Evolutionary conservation across 805 yeast species (phyloP).

Genomic region (Candida silvicultrix): DNA sequence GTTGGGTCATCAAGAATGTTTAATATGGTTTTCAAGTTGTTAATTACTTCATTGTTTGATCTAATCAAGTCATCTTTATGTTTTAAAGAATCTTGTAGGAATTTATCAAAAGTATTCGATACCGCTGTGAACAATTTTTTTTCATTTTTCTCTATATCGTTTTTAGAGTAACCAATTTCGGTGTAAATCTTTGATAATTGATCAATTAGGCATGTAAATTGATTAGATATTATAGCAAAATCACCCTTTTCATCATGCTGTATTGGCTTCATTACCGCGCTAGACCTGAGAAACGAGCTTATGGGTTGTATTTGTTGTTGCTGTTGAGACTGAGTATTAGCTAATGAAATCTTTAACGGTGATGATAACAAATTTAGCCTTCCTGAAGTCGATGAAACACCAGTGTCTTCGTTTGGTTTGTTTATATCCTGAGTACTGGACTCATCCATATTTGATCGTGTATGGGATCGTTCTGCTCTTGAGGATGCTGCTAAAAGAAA

Average conservation of each 20-base stretch:
- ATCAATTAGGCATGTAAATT: slow-evolving; percentile 18
- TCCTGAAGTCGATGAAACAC: neutral
- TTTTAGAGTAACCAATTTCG: slow-evolving; percentile 49
- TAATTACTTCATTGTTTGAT: slow-evolving; percentile 23
- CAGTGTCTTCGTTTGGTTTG: neutral
- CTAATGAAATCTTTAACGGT: neutral
- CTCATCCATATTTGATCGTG: neutral
- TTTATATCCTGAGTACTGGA: neutral
- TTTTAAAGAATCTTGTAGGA: slow-evolving; percentile 28
- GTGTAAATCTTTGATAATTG: slow-evolving; percentile 41
- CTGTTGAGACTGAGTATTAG: neutral
- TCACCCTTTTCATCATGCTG: slow-evolving; percentile 2
- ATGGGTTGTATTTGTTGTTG: neutral
- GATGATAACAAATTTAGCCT: neutral
- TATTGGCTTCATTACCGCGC: neutral
- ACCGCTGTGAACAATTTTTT: slow-evolving; percentile 41
- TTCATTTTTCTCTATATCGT: slow-evolving; percentile 43
- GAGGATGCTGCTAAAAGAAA: neutral
- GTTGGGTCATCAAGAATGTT: slow-evolving; percentile 27
- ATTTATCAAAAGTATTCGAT: slow-evolving; percentile 41
- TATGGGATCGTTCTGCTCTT: no score
- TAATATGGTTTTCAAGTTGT: slow-evolving; percentile 25
- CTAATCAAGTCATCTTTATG: slow-evolving; percentile 27
- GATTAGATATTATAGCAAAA: slow-evolving; percentile 12
- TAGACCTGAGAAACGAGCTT: neutral